Base-by-base conservation (phyloP, 768 basidiomycete species). In the Serendipita vermifera region DNA sequence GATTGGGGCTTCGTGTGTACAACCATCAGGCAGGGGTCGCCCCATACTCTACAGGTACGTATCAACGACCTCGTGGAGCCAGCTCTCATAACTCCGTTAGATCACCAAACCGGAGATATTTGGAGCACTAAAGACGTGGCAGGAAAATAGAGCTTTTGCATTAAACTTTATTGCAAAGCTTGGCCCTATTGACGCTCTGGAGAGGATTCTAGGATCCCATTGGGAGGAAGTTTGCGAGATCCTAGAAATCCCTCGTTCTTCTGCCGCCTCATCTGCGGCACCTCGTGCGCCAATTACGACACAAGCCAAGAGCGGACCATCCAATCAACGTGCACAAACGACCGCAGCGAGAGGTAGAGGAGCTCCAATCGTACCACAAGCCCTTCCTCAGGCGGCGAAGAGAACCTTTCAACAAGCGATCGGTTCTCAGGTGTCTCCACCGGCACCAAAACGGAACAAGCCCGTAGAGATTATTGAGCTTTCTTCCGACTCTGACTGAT, bases 201-300 rank as follows among this genome's bases (percentile, higher is more conserved):
- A 53, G 17, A 61, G 61, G 54, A 59, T 72, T 24, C 68, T 72
- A 67, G 70, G 68, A 9, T 38, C 59, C 5, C 57, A 67, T 22
- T 69, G 67, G 58, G 48, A 38, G 1, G 71, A 72, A 55, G 66
- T 71, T 24, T 29, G 59, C 20, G 59, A 62, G n/a, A 65, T 68
- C 1, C 33, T 71, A 4, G 55, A 62, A 22, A 67, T 67, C 2
- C 51, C 59, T 26, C 53, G 55, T 4, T 69, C 65, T 56, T 61
- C 54, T n/a, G 40, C 15, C 31, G 38, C 13, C 31, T 39, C 80
- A 9, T 9, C 35, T 9, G n/a, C 35, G n/a, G 9, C 35, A n/a
- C 9, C 35, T 36, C 9, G n/a, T 36, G 9, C 9, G n/a, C 35
- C 9, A 9, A 9, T n/a, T 36, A n/a, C 35, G 9, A 36, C 35